These are phyloP conservation scores for Pseudisothecium myosuroides DNA, from an alignment of 225 moss, liverwort and hornwort species.

Conservation along the genomic window DNA sequence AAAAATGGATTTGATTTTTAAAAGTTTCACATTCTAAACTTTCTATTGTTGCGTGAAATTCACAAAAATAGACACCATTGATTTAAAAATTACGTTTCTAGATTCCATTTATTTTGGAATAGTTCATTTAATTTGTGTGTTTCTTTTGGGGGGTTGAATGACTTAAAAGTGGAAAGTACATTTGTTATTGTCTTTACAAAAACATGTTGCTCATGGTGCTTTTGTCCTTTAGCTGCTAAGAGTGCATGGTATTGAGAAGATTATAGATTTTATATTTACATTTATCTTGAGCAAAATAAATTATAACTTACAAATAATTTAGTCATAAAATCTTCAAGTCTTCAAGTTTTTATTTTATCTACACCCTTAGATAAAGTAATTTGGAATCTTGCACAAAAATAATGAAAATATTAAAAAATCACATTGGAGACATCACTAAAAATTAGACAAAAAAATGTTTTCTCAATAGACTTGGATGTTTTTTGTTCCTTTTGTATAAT, in stretches of 20 bases:
- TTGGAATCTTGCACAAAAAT: neutral
- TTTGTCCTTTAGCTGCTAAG: neutral
- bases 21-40: neutral
- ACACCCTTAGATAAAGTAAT: too few relatives aligned
- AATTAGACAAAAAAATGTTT: neutral
- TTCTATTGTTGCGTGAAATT: neutral
- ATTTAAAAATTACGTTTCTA: neutral
- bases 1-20: too few relatives aligned
- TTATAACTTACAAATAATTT: neutral
- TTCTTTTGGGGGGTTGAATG: neutral
- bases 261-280: neutral
- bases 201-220: neutral
- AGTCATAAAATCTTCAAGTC: neutral
- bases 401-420: too few relatives aligned
- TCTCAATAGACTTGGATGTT: neutral
- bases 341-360: neutral
- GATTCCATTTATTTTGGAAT: neutral
- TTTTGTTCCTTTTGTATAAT: neutral
- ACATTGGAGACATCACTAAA: too few relatives aligned
- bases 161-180: neutral
- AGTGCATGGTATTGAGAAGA: fast-evolving
- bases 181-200: neutral
- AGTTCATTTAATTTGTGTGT: neutral
- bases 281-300: neutral
- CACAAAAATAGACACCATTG: neutral